Conservation (phyloP, 768 basidiomycete genomes). For the Sporobolomyces roseus region DNA sequence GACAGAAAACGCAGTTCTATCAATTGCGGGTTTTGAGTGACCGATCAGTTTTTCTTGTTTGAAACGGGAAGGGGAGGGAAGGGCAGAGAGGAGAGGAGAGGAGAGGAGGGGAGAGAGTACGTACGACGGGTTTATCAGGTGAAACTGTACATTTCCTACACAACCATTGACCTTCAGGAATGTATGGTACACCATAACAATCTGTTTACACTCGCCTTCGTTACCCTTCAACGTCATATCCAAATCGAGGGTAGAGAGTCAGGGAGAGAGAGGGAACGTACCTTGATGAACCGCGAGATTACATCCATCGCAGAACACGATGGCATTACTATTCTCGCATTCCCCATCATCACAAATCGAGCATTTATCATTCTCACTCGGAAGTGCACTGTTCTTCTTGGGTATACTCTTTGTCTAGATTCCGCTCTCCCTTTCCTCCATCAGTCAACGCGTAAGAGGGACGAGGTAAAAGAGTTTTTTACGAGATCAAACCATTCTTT, state of each 20-base stretch:
- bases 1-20: slow-evolving; percentile 90
- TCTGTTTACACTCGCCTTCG: slow-evolving; percentile 56
- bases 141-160: slow-evolving; percentile 98
- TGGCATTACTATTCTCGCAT: slow-evolving; percentile 97
- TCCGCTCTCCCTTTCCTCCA: too few relatives aligned
- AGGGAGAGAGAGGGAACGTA: slow-evolving; percentile 43
- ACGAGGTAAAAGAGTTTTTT: too few relatives aligned
- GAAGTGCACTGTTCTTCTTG: slow-evolving; percentile 77
- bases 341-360: slow-evolving; percentile 97
- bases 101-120: slow-evolving; percentile 45
- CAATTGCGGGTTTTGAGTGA: not conserved
- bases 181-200: slow-evolving; percentile 98
- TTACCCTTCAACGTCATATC: not conserved
- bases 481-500: slow-evolving; percentile 99
- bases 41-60: too few relatives aligned
- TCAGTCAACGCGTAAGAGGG: too few relatives aligned
- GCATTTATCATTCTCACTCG: slow-evolving; percentile 92
- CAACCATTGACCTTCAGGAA: slow-evolving; percentile 98
- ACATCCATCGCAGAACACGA: slow-evolving; percentile 98
- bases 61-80: not conserved
- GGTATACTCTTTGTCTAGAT: slow-evolving; percentile 94
- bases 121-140: slow-evolving; percentile 88
- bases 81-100: not conserved
- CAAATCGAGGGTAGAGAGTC: not conserved
- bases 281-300: slow-evolving; percentile 99